A percentile compares a stretch with the other conserved stretches of the same genome.
Evolutionary conservation across 768 basidiomycete species (phyloP).

Genomic region (Pisolithus microcarpus): DNA sequence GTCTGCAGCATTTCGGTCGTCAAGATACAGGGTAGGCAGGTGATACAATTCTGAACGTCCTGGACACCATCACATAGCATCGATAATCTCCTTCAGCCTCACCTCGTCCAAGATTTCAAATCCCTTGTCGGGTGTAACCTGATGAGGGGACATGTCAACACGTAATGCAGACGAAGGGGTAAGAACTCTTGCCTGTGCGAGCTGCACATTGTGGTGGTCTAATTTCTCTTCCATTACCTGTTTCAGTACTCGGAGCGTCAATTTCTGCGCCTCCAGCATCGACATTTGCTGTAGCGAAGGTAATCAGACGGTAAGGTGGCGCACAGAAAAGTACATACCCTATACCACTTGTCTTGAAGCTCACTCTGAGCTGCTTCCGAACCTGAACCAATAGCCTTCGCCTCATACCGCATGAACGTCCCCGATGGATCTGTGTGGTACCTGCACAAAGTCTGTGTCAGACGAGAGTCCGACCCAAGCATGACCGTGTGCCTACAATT

Average conservation of each 20-base stretch:
- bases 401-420: slow-evolving; percentile 93
- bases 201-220: slow-evolving; percentile 96
- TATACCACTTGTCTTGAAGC: slow-evolving; percentile 95
- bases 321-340: slow-evolving; percentile 40
- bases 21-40: not conserved
- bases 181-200: slow-evolving; percentile 67
- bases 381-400: slow-evolving; percentile 97
- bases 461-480: not conserved
- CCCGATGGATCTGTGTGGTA: slow-evolving; percentile 99
- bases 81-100: slow-evolving; percentile 76
- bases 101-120: slow-evolving; percentile 85
- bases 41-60: slow-evolving; percentile 10
- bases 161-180: not conserved
- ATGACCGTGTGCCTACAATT: slow-evolving; percentile 60
- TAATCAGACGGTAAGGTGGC: slow-evolving; percentile 3
- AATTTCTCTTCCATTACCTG: slow-evolving; percentile 99
- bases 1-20: too few species aligned
- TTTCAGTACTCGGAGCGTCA: slow-evolving; percentile 87
- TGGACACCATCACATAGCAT: slow-evolving; percentile 54
- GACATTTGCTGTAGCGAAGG: slow-evolving; percentile 72
- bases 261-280: slow-evolving; percentile 75
- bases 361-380: slow-evolving; percentile 97
- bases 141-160: slow-evolving; percentile 2
- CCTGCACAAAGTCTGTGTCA: slow-evolving; percentile 35
- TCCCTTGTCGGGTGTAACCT: slow-evolving; percentile 81